These are phyloP conservation scores for Westerdykella sp. DNA, from an alignment of 2,329 filamentous ascomycete genomes.

Conservation along the genomic window DNA sequence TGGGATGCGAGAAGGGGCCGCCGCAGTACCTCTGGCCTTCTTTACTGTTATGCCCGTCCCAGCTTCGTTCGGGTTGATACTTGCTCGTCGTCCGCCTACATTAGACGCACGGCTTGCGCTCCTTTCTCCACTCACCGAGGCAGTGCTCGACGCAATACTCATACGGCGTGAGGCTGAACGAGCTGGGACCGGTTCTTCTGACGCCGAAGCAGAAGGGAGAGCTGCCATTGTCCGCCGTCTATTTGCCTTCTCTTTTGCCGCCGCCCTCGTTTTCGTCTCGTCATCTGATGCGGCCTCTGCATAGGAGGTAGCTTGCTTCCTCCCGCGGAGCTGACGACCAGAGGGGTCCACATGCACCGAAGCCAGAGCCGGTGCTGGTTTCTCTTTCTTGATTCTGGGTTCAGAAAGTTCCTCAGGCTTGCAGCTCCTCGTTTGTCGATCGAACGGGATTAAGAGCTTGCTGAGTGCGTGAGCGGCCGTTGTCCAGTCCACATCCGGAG, in stretches of 20 bases:
- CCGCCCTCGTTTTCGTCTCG: conserved; percentile 18
- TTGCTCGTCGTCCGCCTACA: no score
- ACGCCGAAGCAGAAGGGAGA: conserved; percentile 18
- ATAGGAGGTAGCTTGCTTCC: conserved; percentile 52
- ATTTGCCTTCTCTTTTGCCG: conserved; percentile 21
- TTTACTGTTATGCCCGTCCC: conserved; percentile 47
- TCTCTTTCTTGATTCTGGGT: conserved; percentile 54
- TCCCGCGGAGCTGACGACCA: conserved; percentile 62
- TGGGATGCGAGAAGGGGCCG: conserved; percentile 19
- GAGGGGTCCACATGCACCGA: conserved; percentile 41
- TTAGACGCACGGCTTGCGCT: conserved; percentile 30
- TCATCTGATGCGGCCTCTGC: conserved; percentile 46
- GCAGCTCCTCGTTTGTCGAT: conserved; percentile 70
- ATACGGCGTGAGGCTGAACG: conserved; percentile 35
- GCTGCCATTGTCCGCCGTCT: conserved; percentile 39
- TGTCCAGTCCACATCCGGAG: conserved; percentile 79
- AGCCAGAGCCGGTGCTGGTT: conserved; percentile 31
- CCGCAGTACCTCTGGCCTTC: conserved; percentile 51
- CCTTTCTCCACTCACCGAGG: conserved; percentile 32
- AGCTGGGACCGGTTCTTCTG: conserved; percentile 14
- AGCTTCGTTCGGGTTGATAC: no score
- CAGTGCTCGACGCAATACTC: conserved; percentile 42
- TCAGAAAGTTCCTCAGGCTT: conserved; percentile 67
- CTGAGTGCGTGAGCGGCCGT: conserved; percentile 77
- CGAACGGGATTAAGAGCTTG: conserved; percentile 70